phyloP scores from a whole-genome alignment of 345 rosid genomes.

The Gynandropsis gynandra region DNA sequence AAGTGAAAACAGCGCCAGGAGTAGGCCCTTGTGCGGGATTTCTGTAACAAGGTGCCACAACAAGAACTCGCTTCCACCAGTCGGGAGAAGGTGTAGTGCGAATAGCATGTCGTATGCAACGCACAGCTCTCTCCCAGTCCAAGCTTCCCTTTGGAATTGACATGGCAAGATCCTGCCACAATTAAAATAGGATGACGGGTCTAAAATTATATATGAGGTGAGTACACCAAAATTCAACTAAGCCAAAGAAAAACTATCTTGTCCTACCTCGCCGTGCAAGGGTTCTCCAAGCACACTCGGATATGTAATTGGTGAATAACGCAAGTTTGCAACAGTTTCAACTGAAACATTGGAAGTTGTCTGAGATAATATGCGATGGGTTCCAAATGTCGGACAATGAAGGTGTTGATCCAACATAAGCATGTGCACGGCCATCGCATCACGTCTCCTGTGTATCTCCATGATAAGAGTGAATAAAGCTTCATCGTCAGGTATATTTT shows the following conservation, averaged over 20 bases:
- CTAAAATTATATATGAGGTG: slow-evolving; percentile 4
- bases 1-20: slow-evolving; percentile 85
- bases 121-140: slow-evolving; percentile 99
- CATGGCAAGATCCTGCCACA: slow-evolving; percentile 74
- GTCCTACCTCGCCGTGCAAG: slow-evolving; percentile 73
- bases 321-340: slow-evolving; percentile 62
- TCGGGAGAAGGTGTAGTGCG: slow-evolving; percentile 98
- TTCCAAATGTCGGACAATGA: slow-evolving; percentile 94
- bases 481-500: slow-evolving; percentile 91
- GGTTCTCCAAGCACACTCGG: slow-evolving; percentile 99
- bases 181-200: slow-evolving; percentile 12
- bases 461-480: slow-evolving; percentile 86
- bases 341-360: slow-evolving; percentile 60
- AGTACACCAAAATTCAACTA: slow-evolving; percentile 11
- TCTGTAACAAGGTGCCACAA: slow-evolving; percentile 80
- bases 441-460: slow-evolving; percentile 96
- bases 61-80: slow-evolving; percentile 99
- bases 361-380: slow-evolving; percentile 69
- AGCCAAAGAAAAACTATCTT: background rate
- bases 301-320: slow-evolving; percentile 89
- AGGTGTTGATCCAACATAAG: slow-evolving; percentile 96
- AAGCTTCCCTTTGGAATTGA: slow-evolving; percentile 89
- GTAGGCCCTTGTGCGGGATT: slow-evolving; percentile 60
- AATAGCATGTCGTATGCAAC: slow-evolving; percentile 92
- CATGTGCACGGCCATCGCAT: slow-evolving; percentile 98